phyloP scores from a whole-genome alignment of 257 asterid genomes.

The Cynanchum wilfordii region DNA sequence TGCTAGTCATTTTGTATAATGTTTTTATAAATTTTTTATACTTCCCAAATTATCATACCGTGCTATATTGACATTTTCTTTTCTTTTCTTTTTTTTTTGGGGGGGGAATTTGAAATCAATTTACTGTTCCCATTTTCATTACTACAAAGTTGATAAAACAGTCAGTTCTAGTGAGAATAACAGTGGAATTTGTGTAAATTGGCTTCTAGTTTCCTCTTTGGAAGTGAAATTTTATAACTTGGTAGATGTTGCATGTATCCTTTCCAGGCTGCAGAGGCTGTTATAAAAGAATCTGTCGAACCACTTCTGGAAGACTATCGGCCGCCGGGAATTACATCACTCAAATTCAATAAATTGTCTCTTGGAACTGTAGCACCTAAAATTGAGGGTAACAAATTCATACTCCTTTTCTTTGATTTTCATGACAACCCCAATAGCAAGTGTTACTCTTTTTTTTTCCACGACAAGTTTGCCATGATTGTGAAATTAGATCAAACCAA shows the following conservation, averaged over 20 bases:
- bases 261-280: conserved; percentile 93
- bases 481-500: background rate
- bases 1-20: too few relatives aligned
- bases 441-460: conserved; percentile 14
- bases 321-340: conserved; percentile 76
- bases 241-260: conserved; percentile 5
- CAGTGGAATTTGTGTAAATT: background rate
- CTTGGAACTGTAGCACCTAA: conserved; percentile 99
- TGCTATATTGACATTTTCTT: too few relatives aligned
- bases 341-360: conserved; percentile 87
- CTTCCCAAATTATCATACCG: too few relatives aligned
- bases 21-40: too few relatives aligned
- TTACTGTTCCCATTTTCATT: background rate
- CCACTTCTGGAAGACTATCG: conserved; percentile 95
- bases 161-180: background rate
- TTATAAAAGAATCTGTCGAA: conserved; percentile 89
- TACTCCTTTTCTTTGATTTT: background rate
- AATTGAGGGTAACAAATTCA: conserved; percentile 65
- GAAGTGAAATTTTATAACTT: background rate
- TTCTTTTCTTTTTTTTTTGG: too few relatives aligned
- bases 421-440: conserved; percentile 18
- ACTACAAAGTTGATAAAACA: background rate
- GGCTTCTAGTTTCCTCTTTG: background rate
- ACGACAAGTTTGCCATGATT: background rate
- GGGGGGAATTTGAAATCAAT: background rate